Evolutionary conservation across 1,284 basidiomycete genomes (phyloP), one percentile per base, ranked within the genome.

Genomic region (Ustilago lituana): DNA sequence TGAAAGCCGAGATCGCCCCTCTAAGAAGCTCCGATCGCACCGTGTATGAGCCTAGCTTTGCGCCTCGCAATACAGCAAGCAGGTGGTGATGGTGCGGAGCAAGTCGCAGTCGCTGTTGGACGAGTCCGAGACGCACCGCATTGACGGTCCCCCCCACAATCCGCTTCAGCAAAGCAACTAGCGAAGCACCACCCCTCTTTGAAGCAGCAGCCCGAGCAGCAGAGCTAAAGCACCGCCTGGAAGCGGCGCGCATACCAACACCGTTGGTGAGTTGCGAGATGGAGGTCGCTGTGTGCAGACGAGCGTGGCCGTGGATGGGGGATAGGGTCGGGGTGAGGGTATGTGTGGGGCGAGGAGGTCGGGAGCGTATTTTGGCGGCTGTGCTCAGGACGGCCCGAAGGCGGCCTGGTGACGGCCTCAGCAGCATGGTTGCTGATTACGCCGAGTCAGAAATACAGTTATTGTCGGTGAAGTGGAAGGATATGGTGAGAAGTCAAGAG

Each of bases 401-500:
- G 14, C 46, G 46, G 15, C 55, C 55, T 26, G 62, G 62, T 15
- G 50, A 33, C n/a, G 55, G 56, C 31, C 62, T 14, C 2, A 53
- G 10, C 17, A 65, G 22, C 55, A 64, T 58, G 19, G 20, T 37
- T n/a, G n/a, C n/a, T n/a, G n/a, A n/a, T n/a, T n/a, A n/a, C n/a
- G n/a, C n/a, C n/a, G n/a, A n/a, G n/a, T n/a, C n/a, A n/a, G n/a
- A n/a, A n/a, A n/a, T n/a, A n/a, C n/a, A n/a, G n/a, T n/a, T n/a
- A 9, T 15, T 31, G 11, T 10, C 20, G 39, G 17, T 45, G 41
- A 23, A 49, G 40, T 19, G 41, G 45, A 24, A 44, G 23, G 39
- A 23, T 41, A 12, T 15, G 26, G 38, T n/a, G n/a, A 2, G 26
- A 8, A 26, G 6, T 26, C 22, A 14, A 27, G 51, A 31, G 52